Evolutionary conservation across 1,139 yeast species (phyloP).

Genomic region (Suhomyces wounanorum): DNA sequence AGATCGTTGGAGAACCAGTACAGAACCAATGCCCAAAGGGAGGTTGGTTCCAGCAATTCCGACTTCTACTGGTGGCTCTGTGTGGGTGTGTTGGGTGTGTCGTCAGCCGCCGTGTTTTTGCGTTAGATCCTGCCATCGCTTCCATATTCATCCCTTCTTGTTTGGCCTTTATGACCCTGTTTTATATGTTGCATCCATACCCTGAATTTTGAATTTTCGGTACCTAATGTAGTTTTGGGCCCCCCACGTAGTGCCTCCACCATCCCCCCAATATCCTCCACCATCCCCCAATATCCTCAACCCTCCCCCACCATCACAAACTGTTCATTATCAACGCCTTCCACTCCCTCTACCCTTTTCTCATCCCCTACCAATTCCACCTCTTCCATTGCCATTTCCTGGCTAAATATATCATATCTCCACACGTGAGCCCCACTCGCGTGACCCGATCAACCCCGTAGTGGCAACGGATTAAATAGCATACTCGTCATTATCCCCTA

Average conservation of each 20-base stretch:
- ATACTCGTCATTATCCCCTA: conserved; percentile 5
- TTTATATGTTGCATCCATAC: conserved; percentile 1
- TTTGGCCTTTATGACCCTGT: not conserved
- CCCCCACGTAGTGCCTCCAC: not conserved
- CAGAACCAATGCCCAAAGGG: conserved; percentile 71
- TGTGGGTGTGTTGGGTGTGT: conserved; percentile 29
- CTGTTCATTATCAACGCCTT: not conserved
- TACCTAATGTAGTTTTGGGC: not conserved
- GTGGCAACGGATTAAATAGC: not conserved
- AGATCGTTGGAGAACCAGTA: conserved; percentile 78
- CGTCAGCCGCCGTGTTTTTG: conserved; percentile 21
- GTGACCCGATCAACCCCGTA: not conserved
- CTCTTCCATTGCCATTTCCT: no score
- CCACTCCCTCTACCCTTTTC: no score
- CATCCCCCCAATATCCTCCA: no score
- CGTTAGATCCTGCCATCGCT: conserved; percentile 4
- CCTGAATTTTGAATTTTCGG: not conserved
- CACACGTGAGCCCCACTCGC: not conserved
- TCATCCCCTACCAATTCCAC: no score
- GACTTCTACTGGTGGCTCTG: conserved; percentile 52
- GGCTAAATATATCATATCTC: no score
- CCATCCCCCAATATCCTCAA: not conserved
- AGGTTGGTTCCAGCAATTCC: conserved; percentile 39
- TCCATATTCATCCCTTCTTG: not conserved
- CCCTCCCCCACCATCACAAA: not conserved